Base-by-base conservation (phyloP, 2,329 filamentous ascomycete genomes). In the Ophiostoma novo-ulmi region DNA sequence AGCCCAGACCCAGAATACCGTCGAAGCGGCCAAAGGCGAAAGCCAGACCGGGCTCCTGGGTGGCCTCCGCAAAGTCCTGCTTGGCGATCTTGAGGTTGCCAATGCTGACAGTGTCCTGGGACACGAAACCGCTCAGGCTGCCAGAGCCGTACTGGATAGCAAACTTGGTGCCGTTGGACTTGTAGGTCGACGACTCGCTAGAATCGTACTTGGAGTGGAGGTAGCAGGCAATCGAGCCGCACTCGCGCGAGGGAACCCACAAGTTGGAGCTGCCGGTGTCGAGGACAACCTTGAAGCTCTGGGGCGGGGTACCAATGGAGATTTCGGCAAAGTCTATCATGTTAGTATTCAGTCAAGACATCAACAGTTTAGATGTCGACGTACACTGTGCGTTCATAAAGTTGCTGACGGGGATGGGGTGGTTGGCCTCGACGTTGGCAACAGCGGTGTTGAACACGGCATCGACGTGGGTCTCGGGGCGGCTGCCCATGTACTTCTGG, bases 241-340 rank as follows among this genome's bases (percentile, higher is more conserved):
- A 99, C 78, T 93, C 86, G 71, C 88, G 85, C 35, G 94, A 97
- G 55, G 96, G 96, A 72, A 99, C 94, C 96, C 96, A 99, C 74
- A 99, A 88, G 85, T 99, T 99, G 80, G 95, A 98, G 86, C 93
- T 97, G 77, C 95, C 95, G 38, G 95, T 99, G 81, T 99, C 95
- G 74, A 99, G 90, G 74, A 99, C 91, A 75, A 99, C 96, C 88
- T 99, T 99, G 89, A 99, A 99, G 76, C 83, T 86, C 84, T 99
- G 95, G 44, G 95, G 90, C 75, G 95, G 95, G 67, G 90, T 94
- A 75, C 95, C 95, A 80, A 99, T 88, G 76, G 88, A 87, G 80
- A 99, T 97, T 81, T 97, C 93, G 76, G 94, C 96, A 88, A 97
- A 99, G 86, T 99, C 94, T 96, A 73, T 26, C 0, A 8, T 10